Base-by-base conservation (phyloP, 2,329 filamentous ascomycete species). In the Periconia sp. region DNA sequence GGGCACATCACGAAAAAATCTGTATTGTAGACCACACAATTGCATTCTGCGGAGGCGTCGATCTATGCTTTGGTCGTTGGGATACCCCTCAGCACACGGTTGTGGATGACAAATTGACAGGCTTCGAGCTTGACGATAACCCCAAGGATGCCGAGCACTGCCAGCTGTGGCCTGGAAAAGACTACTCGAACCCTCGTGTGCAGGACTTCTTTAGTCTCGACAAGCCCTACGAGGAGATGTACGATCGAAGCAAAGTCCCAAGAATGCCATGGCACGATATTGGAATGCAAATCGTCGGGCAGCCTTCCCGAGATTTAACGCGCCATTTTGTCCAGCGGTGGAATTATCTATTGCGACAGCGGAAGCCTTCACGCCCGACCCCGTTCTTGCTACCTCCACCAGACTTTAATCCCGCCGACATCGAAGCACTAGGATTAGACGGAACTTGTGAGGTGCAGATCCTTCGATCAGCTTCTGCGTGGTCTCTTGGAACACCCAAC, bases 241-340 rank as follows among this genome's bases (percentile, higher is more conserved):
- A 97, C 63, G 90, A 97, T 70, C 86, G 94, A 41, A 87, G 84
- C 47, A 88, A 88, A 65, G 82, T 92, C 13, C 91, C 94, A 2
- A 80, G 94, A 49, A 99, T 97, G 94, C 92, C 94, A 1, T 99
- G 94, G 94, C 94, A 99, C 63, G 94, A 99, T 68, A 91, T 99
- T 50, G 85, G 87, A 3, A 97, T 99, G 94, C 94, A 97, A 70
- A 86, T 99, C 29, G 91, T 97, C 30, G 94, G 94, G 4, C 94
- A 97, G 67, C 94, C 94, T 3, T 92, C 94, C 10, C 83, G 94
- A 55, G 94, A 99, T 72, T 76, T 97, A 50, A 96, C 92, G 2
- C 84, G 94, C 16, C 94, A 97, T 70, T 99, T 99, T 63, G 91
- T 97, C 4, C 94, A 99, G 70, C 83, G 94, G 47, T 99, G 94